These are phyloP conservation scores for Beauveria sp. DNA, from an alignment of 2,329 filamentous ascomycete genomes.

Conservation along the genomic window DNA sequence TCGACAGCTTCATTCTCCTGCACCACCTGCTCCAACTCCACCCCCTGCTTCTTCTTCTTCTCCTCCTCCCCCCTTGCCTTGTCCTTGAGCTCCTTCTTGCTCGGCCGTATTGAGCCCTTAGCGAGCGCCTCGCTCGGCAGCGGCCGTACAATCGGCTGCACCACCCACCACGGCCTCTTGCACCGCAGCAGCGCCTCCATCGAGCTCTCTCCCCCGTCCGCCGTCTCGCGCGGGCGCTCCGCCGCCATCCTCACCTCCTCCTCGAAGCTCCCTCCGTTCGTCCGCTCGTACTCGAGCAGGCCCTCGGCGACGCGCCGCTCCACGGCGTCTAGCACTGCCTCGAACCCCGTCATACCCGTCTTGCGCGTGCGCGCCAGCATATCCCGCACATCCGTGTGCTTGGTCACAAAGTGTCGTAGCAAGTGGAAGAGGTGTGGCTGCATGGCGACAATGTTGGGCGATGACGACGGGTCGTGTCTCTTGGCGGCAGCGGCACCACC, in stretches of 20 bases:
- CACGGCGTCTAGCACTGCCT: slow-evolving; percentile 66
- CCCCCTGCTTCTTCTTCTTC: slow-evolving; percentile 6
- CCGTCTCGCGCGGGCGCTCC: slow-evolving; percentile 26
- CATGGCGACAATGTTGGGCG: slow-evolving; percentile 66
- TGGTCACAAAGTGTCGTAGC: slow-evolving; percentile 70
- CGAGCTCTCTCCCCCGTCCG: slow-evolving; percentile 45
- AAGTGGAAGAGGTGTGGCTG: slow-evolving; percentile 93
- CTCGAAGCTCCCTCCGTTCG: slow-evolving; percentile 40
- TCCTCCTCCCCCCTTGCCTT: slow-evolving; percentile 21
- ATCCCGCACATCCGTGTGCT: slow-evolving; percentile 78
- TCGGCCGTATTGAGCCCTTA: slow-evolving; percentile 67
- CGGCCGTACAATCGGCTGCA: slow-evolving; percentile 78
- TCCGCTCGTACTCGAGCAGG: slow-evolving; percentile 57
- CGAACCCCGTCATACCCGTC: slow-evolving; percentile 69
- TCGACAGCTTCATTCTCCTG: too few species aligned
- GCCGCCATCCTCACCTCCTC: slow-evolving; percentile 25
- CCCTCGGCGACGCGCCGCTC: slow-evolving; percentile 68
- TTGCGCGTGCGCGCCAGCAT: slow-evolving; percentile 62
- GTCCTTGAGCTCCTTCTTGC: slow-evolving; percentile 57
- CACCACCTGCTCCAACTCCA: too few species aligned
- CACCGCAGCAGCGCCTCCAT: slow-evolving; percentile 63
- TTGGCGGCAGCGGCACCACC: not conserved
- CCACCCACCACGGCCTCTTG: slow-evolving; percentile 81
- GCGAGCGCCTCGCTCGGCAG: slow-evolving; percentile 80
- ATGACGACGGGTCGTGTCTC: slow-evolving; percentile 27